A percentile compares a stretch with the other conserved stretches of the same genome.
phyloP scores from a whole-genome alignment of 2,329 filamentous ascomycete genomes.

The Delphinella strobiligena region DNA sequence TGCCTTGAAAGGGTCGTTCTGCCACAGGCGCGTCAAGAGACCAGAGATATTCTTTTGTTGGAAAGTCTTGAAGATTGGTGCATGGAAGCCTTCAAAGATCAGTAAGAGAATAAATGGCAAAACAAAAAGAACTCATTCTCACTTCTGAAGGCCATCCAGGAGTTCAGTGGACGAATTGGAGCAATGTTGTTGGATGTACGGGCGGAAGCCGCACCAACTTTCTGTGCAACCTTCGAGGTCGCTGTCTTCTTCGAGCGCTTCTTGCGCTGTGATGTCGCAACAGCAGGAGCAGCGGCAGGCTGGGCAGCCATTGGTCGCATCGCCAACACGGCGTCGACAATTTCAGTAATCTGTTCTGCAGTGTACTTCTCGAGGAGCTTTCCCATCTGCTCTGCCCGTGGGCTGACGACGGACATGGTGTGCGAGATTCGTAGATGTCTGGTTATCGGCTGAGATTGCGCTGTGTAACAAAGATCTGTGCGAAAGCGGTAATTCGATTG shows the following conservation, averaged over 20 bases:
- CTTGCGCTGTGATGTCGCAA: slow-evolving; percentile 5
- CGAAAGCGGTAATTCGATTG: slow-evolving; percentile 10
- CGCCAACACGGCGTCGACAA: slow-evolving; percentile 2
- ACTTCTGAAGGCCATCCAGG: slow-evolving; percentile 25
- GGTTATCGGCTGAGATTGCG: too few species aligned
- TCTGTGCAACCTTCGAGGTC: not conserved
- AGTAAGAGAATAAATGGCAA: too few species aligned
- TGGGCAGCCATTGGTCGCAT: slow-evolving; percentile 2
- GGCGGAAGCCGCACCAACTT: too few species aligned
- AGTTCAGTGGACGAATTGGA: slow-evolving; percentile 21
- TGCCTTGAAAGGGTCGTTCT: slow-evolving; percentile 36
- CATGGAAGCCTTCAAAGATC: not conserved
- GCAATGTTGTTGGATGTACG: slow-evolving; percentile 1
- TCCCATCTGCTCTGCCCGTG: slow-evolving; percentile 1
- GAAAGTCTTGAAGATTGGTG: slow-evolving; percentile 9
- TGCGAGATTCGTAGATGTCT: too few species aligned
- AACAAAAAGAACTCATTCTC: too few species aligned
- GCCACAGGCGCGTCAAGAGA: slow-evolving; percentile 38
- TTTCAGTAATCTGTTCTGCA: slow-evolving; percentile 2
- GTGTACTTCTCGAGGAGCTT: slow-evolving; percentile 7
- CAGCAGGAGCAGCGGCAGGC: not conserved
- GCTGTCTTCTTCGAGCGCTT: slow-evolving; percentile 12
- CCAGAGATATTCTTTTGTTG: slow-evolving; percentile 42
- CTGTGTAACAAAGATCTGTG: slow-evolving; percentile 16
- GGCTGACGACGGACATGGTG: slow-evolving; percentile 2